Evolutionary conservation across 1,284 basidiomycete genomes (phyloP).

Genomic region (Ustilago crameri): DNA sequence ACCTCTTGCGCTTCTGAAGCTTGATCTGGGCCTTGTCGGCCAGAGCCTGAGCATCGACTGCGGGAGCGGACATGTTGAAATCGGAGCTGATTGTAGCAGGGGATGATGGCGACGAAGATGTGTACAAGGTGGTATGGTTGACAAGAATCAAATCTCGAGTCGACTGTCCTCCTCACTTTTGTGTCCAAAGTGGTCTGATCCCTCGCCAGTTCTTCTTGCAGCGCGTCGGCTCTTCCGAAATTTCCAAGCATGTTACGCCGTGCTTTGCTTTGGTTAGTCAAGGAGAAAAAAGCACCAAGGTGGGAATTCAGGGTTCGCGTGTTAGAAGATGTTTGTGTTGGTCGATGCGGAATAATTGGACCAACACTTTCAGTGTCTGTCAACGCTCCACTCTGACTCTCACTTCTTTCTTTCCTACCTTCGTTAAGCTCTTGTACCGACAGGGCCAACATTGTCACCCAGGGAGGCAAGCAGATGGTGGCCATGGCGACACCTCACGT

Average conservation of each 20-base stretch:
- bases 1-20: constrained; percentile 68
- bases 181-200: constrained; percentile 33
- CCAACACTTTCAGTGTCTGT: constrained; percentile 17
- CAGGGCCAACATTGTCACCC: not conserved
- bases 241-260: not conserved
- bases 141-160: constrained; percentile 8
- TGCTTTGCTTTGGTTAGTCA: not conserved
- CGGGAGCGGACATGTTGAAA: constrained; percentile 27
- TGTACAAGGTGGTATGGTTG: too few species aligned
- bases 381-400: constrained; percentile 2
- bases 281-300: not conserved
- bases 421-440: too few species aligned
- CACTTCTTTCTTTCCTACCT: not conserved
- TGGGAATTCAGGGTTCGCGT: too few species aligned
- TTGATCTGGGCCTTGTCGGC: constrained; percentile 61
- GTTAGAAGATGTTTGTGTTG: not conserved
- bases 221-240: not conserved
- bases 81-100: not conserved
- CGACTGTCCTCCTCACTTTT: constrained; percentile 9
- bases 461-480: not conserved
- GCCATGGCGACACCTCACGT: constrained; percentile 29
- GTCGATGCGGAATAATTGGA: constrained; percentile 5
- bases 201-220: constrained; percentile 7
- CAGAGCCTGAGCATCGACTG: constrained; percentile 28
- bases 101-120: too few species aligned